These are phyloP conservation scores for Grosmannia clavigera DNA, from an alignment of 2,329 filamentous ascomycete genomes.

Conservation along the genomic window DNA sequence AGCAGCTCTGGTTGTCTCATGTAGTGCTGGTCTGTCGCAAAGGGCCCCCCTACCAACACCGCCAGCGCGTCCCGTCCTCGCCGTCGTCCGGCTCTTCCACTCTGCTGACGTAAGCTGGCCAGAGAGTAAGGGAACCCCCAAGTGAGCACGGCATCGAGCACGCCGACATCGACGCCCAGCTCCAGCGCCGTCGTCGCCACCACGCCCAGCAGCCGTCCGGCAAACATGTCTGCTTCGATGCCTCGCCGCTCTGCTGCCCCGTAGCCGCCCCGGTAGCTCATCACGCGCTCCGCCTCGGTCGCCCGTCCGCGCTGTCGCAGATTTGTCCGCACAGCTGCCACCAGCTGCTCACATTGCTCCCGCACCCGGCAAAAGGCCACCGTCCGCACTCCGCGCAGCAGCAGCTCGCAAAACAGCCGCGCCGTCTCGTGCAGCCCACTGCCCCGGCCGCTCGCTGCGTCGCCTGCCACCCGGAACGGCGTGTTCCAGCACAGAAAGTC, in stretches of 20 bases:
- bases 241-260: conserved; percentile 77
- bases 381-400: conserved; percentile 76
- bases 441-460: conserved; percentile 75
- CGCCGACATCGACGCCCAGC: conserved; percentile 89
- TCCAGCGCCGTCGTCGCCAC: conserved; percentile 90
- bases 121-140: conserved; percentile 95
- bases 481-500: conserved; percentile 98
- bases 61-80: conserved; percentile 89
- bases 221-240: conserved; percentile 95
- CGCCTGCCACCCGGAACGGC: conserved; percentile 77
- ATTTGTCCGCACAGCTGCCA: conserved; percentile 69
- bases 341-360: conserved; percentile 75
- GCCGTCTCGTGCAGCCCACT: conserved; percentile 79
- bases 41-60: conserved; percentile 77
- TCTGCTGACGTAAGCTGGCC: conserved; percentile 87
- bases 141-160: conserved; percentile 83
- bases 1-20: conserved; percentile 95
- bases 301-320: conserved; percentile 58
- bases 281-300: conserved; percentile 69
- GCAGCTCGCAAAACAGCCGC: conserved; percentile 76
- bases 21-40: conserved; percentile 87
- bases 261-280: conserved; percentile 93
- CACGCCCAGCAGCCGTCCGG: conserved; percentile 84
- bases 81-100: conserved; percentile 77
- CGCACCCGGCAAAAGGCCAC: conserved; percentile 88